phyloP scores from a whole-genome alignment of 805 yeast genomes.

The Kodamaea leandrae region DNA sequence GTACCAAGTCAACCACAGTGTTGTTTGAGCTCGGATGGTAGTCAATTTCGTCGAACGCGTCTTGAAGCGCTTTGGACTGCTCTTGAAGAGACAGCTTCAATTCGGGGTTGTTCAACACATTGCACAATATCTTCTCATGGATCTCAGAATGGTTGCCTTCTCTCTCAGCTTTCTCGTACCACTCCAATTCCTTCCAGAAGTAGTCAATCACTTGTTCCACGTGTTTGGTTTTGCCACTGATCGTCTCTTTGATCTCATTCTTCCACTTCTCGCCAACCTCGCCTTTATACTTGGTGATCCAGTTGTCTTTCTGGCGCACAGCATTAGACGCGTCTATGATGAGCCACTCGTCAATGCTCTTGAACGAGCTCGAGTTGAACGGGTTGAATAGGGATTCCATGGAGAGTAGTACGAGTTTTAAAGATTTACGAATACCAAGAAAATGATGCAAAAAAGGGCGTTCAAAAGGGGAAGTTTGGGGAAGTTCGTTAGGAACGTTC shows the following conservation, averaged over 20 bases:
- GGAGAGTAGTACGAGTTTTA: too few species aligned
- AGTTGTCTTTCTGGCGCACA: slow-evolving; percentile 27
- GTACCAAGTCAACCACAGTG: slow-evolving; percentile 19
- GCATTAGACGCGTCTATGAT: slow-evolving; percentile 15
- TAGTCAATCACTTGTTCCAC: slow-evolving; percentile 14
- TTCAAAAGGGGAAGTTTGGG: too few species aligned
- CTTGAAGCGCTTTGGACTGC: slow-evolving; percentile 7
- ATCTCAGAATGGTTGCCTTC: slow-evolving; percentile 10
- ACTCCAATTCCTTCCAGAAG: slow-evolving; percentile 15
- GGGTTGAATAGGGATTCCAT: too few species aligned
- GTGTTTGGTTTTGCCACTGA: slow-evolving; percentile 4
- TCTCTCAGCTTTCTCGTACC: slow-evolving; percentile 14
- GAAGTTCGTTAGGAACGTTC: too few species aligned
- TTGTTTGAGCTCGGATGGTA: slow-evolving; percentile 16
- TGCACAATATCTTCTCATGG: slow-evolving; percentile 1
- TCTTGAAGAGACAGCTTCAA: neutral
- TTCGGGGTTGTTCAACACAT: slow-evolving; percentile 3
- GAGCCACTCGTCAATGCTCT: slow-evolving; percentile 22
- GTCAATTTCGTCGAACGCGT: slow-evolving; percentile 6
- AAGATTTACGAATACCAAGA: too few species aligned
- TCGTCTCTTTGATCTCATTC: slow-evolving; percentile 15
- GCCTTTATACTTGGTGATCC: slow-evolving; percentile 25
- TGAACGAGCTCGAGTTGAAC: too few species aligned
- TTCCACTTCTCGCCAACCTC: slow-evolving; percentile 26
- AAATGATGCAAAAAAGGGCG: too few species aligned